These are phyloP conservation scores for Magnolia kwangsiensis DNA, from an alignment of 164 flowering plant species.

Conservation along the genomic window DNA sequence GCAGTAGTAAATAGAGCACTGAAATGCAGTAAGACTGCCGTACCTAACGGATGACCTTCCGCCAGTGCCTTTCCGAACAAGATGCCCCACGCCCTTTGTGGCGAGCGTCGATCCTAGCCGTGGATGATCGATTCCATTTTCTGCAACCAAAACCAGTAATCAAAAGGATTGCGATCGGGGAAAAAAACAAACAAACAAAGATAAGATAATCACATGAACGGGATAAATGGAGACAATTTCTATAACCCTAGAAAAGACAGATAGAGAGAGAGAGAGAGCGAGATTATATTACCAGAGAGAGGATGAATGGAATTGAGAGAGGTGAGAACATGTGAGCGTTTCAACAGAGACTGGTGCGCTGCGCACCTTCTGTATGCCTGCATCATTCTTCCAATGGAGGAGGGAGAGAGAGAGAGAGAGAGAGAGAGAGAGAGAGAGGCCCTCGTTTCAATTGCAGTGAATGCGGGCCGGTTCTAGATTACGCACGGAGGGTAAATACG, in stretches of 20 bases:
- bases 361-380: slow-evolving; percentile 12
- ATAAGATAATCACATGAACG: neutral
- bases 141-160: slow-evolving; percentile 27
- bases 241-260: neutral
- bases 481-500: neutral
- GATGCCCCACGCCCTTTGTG: slow-evolving; percentile 59
- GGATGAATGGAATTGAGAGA: neutral
- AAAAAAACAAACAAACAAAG: neutral
- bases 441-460: neutral
- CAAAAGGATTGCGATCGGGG: neutral
- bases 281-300: slow-evolving; percentile 3
- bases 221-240: neutral
- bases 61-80: slow-evolving; percentile 96
- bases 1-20: no score
- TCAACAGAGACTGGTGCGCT: neutral
- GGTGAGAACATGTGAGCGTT: neutral
- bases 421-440: neutral
- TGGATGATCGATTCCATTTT: slow-evolving; percentile 54
- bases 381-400: slow-evolving; percentile 5
- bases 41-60: slow-evolving; percentile 99
- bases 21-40: neutral
- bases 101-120: slow-evolving; percentile 63
- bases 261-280: neutral
- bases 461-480: neutral
- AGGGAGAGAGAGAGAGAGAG: neutral